Evolutionary conservation across 1,139 yeast species (phyloP).

Genomic region (Arxiozyma bovina): DNA sequence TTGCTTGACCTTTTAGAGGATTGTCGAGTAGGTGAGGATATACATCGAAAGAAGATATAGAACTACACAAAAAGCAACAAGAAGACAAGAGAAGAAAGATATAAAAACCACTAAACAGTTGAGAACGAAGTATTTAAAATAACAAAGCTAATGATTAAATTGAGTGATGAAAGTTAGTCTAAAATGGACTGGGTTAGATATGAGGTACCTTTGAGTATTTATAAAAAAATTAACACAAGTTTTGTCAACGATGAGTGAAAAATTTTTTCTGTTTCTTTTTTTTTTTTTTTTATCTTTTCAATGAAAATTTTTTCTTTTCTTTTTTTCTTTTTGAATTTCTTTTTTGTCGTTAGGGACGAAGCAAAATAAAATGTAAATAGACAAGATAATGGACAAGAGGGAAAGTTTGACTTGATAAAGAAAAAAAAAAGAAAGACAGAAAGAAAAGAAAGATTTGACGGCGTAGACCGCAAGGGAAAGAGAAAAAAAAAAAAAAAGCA

Average conservation of each 20-base stretch:
- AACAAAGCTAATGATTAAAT: neutral
- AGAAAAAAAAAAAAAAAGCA: neutral
- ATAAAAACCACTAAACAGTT: too few species aligned
- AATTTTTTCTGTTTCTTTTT: conserved; percentile 1
- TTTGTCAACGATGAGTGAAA: conserved; percentile 1
- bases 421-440: neutral
- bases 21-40: conserved; percentile 1
- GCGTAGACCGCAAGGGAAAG: neutral
- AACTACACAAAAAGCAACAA: neutral
- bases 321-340: too few species aligned
- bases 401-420: neutral
- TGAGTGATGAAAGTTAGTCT: neutral
- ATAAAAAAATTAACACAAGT: too few species aligned
- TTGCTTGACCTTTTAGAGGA: conserved; percentile 5
- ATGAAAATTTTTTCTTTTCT: too few species aligned
- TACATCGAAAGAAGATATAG: neutral
- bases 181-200: neutral
- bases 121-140: too few species aligned
- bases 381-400: too few species aligned
- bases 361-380: too few species aligned
- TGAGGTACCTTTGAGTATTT: neutral
- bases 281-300: too few species aligned
- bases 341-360: too few species aligned
- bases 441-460: neutral
- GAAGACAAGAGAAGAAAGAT: neutral